Evolutionary conservation across 2,329 filamentous ascomycete species (phyloP).

Genomic region (Aspergillus neotritici): DNA sequence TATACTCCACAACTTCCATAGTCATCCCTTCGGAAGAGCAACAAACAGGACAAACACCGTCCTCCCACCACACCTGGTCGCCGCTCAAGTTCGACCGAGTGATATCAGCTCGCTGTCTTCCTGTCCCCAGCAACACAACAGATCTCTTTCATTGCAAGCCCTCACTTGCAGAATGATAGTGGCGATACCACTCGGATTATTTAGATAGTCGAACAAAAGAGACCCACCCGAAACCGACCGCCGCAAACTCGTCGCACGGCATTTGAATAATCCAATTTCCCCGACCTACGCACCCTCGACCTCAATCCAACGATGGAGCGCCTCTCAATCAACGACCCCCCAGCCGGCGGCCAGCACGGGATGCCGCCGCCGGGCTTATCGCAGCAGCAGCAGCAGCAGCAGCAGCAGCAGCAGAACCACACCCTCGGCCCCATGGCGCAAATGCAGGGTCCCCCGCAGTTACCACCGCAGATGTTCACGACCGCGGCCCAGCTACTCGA

Average conservation of each 20-base stretch:
- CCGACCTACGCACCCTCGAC: conserved; percentile 6
- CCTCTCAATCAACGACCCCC: conserved; percentile 31
- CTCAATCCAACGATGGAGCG: conserved; percentile 29
- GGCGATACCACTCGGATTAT: neutral
- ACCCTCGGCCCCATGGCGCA: conserved; percentile 28
- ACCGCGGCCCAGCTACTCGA: conserved; percentile 93
- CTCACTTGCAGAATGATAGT: conserved; percentile 7
- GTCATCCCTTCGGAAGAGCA: neutral
- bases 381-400: conserved; percentile 5
- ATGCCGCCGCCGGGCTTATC: conserved; percentile 25
- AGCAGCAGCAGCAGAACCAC: conserved; percentile 14
- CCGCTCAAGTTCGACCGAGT: too few species aligned
- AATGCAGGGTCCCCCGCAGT: conserved; percentile 42
- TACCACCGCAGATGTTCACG: conserved; percentile 89
- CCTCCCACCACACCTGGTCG: too few species aligned
- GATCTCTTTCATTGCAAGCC: too few species aligned
- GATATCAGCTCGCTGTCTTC: too few species aligned
- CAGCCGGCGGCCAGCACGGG: conserved; percentile 23
- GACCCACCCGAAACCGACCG: neutral
- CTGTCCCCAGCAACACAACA: too few species aligned
- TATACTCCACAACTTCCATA: too few species aligned
- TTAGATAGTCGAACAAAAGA: too few species aligned
- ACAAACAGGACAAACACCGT: conserved; percentile 7
- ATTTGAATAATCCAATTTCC: conserved; percentile 3
- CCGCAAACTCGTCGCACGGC: conserved; percentile 1